Evolutionary conservation across 1,284 basidiomycete genomes (phyloP), one percentile per base, ranked within the genome.

Genomic region (Naganishia liquefaciens): DNA sequence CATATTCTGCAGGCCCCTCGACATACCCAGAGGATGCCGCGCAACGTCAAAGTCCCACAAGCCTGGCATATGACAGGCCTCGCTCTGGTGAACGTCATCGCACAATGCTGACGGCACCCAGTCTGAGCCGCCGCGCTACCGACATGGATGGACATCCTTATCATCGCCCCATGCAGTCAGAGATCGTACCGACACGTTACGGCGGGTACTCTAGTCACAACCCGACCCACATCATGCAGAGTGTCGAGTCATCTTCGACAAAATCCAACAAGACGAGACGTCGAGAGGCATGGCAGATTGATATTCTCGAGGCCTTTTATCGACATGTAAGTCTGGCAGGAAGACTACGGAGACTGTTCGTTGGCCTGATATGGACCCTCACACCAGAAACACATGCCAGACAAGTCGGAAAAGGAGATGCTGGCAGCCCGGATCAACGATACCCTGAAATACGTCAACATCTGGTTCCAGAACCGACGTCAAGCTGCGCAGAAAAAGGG

Each of bases 371-470:
- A n/a, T n/a, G n/a, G n/a, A n/a, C n/a, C 23, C 11, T 21, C 46
- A 13, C 37, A 15, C n/a, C 27, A 60, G 57, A 60, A 60, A 60
- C 57, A 60, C 57, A 60, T 60, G 57, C 57, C 57, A 19, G 57
- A 60, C 42, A 60, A 60, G 44, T 10, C 44, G 23, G 57, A 60
- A 40, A 60, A 60, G 33, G 57, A 60, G 43, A 60, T 60, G 57
- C 46, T 60, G 30, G 57, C 57, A 4, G 47, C 21, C 10, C 27
- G 57, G 10, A 60, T 60, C 57, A 50, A 50, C 28, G 57, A 60
- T 27, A 60, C 30, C 19, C 37, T 60, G 57, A 60, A 60, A 60
- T 60, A 60, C 46, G 57, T 60, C 57, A 60, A 60, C 46, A 60
- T 60, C 33, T 60, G 57, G 57, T 60, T 60, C 46, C 57, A 60